Evolutionary conservation across 208 protist species (phyloP), one percentile per base, ranked within the genome.

Genomic region (Wallacemonas collosoma): DNA sequence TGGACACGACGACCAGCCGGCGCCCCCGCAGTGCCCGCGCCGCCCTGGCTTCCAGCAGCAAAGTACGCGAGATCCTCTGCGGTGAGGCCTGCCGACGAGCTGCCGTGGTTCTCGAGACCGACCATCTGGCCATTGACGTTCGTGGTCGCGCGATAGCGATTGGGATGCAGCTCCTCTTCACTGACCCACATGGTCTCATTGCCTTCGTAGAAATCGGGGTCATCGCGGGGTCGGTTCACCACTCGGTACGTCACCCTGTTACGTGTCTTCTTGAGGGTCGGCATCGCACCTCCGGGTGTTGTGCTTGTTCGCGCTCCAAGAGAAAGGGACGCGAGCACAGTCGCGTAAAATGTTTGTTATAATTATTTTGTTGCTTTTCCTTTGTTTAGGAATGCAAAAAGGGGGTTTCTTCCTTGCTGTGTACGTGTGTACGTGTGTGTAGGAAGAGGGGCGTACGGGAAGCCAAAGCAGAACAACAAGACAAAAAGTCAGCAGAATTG

Each of bases 141-240:
- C 2, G 51, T 50, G 0, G 67, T 56, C 38, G 67, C 73, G 38
- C 72, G 60, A 36, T 81, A 63, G 48, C 76, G 64, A 51, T 87
- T 76, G 61, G 74, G 71, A 41, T 81, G 85, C 41, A 94, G 72
- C 68, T 92, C 86, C 11, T 71, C 70, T 72, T 93, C 90, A 62
- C 77, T 81, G 50, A 95, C 90, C 80, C 83, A 87, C 11, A 80
- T 51, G 9, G 78, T 75, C 2, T 60, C 65, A 39, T 77, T 54
- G n/a, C 75, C 74, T 26, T 72, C 81, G 43, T 79, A 73, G 38
- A 78, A 45, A 5, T 76, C 44, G 7, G 66, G 56, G 43, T 95
- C 88, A 12, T 83, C 82, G 56, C 89, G 85, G 14, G 88, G 78
- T 51, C 78, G 86, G 41, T 89, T 86, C 2, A 95, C 88, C 9